Percentiles rank a stretch among this genome's conserved stretches.
These are phyloP conservation scores for Cladosporium velox DNA, from an alignment of 2,329 filamentous ascomycete species.

Conservation along the genomic window DNA sequence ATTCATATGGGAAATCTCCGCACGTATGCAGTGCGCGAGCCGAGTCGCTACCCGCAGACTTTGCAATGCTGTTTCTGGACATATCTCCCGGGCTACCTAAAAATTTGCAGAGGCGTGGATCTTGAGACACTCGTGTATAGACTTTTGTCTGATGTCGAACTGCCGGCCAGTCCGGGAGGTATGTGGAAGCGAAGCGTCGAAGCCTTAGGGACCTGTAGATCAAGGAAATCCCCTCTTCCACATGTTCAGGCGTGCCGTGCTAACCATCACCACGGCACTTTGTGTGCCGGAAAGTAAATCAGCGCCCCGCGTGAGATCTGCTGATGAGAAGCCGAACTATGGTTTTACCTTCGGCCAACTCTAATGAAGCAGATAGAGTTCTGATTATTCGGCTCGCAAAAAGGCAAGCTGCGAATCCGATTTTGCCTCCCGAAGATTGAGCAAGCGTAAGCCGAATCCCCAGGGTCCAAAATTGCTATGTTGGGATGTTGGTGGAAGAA, in stretches of 20 bases:
- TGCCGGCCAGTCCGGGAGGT: neutral
- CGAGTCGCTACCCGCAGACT: neutral
- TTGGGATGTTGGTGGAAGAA: neutral
- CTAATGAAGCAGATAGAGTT: neutral
- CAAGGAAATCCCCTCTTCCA: neutral
- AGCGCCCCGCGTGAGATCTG: neutral
- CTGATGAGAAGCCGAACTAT: neutral
- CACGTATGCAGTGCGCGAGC: neutral
- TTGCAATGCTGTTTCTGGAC: neutral
- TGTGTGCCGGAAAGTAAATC: constrained; percentile 1
- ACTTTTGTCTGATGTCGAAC: neutral
- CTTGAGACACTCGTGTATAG: neutral
- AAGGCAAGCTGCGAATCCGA: neutral
- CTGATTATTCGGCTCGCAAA: neutral
- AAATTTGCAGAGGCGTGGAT: neutral
- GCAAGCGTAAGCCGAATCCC: neutral
- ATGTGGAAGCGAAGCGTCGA: neutral
- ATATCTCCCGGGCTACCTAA: neutral
- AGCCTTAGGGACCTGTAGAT: neutral
- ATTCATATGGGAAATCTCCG: neutral
- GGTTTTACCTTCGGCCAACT: neutral
- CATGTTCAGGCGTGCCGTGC: neutral
- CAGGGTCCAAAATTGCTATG: neutral
- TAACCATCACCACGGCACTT: neutral
- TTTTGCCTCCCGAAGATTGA: neutral